Percentiles rank a stretch among this genome's conserved stretches.
phyloP scores from a whole-genome alignment of 2,329 filamentous ascomycete genomes.

The Aspergillus niger region DNA sequence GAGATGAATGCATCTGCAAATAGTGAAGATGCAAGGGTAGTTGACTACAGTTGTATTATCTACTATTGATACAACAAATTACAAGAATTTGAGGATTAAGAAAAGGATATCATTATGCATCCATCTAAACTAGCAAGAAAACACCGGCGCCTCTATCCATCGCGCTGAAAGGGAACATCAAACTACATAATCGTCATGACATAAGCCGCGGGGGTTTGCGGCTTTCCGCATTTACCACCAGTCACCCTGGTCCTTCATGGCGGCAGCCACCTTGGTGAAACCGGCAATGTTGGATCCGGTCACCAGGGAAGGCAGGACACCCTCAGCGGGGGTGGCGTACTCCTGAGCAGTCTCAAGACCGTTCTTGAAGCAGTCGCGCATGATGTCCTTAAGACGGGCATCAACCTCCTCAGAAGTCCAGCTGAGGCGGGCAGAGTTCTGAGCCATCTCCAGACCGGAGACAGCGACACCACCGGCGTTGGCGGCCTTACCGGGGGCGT shows the following conservation, averaged over 20 bases:
- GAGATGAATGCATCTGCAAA: not conserved
- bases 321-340: conserved; percentile 77
- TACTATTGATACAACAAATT: too few species aligned
- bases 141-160: conserved; percentile 38
- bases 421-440: conserved; percentile 84
- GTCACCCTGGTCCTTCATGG: conserved; percentile 96
- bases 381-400: conserved; percentile 85
- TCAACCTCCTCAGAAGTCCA: conserved; percentile 94
- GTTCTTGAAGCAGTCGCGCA: conserved; percentile 90
- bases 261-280: conserved; percentile 91
- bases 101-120: not conserved
- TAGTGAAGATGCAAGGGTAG: not conserved
- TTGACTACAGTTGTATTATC: too few species aligned
- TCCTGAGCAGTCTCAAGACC: conserved; percentile 86
- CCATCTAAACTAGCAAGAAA: conserved; percentile 8
- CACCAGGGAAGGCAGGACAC: conserved; percentile 84
- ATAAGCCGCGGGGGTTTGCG: not conserved
- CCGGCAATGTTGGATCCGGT: conserved; percentile 96
- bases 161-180: conserved; percentile 25
- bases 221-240: conserved; percentile 64
- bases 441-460: conserved; percentile 97
- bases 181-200: conserved; percentile 21
- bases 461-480: conserved; percentile 98
- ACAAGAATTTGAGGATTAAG: not conserved
- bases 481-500: conserved; percentile 93